Base-by-base conservation (phyloP, 148 eudicot genomes). In the Euryodendron excelsum region DNA sequence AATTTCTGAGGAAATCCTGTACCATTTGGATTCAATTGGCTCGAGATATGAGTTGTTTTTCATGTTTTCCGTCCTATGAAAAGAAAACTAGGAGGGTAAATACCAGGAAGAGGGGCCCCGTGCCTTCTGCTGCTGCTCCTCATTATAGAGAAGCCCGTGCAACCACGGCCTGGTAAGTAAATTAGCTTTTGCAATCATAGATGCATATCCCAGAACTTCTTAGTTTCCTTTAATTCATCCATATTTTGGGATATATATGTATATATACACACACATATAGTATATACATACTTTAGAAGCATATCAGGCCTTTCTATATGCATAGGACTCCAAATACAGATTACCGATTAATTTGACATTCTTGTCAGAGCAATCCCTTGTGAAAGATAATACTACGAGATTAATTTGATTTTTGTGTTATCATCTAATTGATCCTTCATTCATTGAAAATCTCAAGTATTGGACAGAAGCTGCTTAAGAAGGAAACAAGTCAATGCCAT, bases 61-160 rank as follows among this genome's bases (percentile, higher is more conserved):
- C 93, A 65, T 93, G 96, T 76, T 94, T 94, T 85, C 82, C 92
- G 44, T 88, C 88, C 45, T 82, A 82, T 55, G 86, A 85, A 45
- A 87, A 75, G 80, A 89, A 76, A 82, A 37, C 82, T 15, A 84
- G 70, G 74, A 86, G 74, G 73, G 11, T 71, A 25, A 75, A 65
- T 61, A 86, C 82, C 76, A 72, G 44, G 69, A 85, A 68, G 61
- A 73, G 50, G 59, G 78, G 44, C 8, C 64, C 84, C 10, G 45
- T 6, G 21, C 79, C 77, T 61, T 67, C 81, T 71, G 69, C 81
- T 31, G 69, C 80, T 31, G 39, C 84, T n/a, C 33, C 83, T 77
- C 61, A 88, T n/a, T 65, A 15, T 30, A 60, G 30, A 34, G 75
- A 76, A 62, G 20, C 78, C 69, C 48, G 10, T 76, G 20, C 86